Conservation (phyloP, 192 early-diverging fungal genomes). For the Funneliformis mosseae region DNA sequence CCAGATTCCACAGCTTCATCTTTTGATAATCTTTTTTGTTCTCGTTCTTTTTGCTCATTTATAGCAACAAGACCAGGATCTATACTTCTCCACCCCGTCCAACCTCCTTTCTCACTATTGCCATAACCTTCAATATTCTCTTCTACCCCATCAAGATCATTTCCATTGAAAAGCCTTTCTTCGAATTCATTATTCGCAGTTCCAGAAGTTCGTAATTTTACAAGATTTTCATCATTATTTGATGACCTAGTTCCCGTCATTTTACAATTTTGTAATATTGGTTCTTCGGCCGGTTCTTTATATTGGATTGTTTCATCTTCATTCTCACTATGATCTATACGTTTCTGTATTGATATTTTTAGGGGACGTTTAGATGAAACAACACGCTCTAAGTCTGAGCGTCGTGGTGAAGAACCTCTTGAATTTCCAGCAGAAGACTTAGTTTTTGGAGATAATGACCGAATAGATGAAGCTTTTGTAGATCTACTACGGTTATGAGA, state of each 20-base stretch:
- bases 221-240: not conserved
- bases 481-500: constrained; percentile 5
- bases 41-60: not conserved
- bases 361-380: constrained; percentile 9
- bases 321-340: not conserved
- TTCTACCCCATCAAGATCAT: not conserved
- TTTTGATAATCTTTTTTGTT: not conserved
- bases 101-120: constrained; percentile 22
- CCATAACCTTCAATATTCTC: not conserved
- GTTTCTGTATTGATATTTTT: constrained; percentile 5
- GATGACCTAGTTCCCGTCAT: no score
- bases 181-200: not conserved
- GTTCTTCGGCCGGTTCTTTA: not conserved
- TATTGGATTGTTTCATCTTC: not conserved
- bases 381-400: constrained; percentile 2
- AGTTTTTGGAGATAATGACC: not conserved
- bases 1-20: not conserved
- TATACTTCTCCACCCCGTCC: constrained; percentile 26
- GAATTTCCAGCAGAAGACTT: not conserved
- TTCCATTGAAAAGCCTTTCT: not conserved
- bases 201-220: no score
- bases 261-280: not conserved
- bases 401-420: constrained; percentile 5
- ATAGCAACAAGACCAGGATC: not conserved
- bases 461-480: not conserved